Percentiles rank a stretch among this genome's conserved stretches.
phyloP scores from a whole-genome alignment of 305 asterid genomes.

The Solanum hybrid region DNA sequence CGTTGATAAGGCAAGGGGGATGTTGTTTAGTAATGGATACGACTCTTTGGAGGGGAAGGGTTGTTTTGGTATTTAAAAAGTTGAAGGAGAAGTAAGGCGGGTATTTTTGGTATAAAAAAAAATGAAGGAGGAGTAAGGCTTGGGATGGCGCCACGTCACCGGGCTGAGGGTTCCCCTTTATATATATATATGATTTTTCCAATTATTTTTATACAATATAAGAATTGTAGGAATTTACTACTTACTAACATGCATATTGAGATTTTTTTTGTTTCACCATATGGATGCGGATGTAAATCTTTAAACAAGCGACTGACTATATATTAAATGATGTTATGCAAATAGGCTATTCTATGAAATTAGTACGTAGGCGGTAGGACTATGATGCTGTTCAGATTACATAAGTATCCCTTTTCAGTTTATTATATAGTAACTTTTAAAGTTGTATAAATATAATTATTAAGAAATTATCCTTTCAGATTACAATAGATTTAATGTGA shows the following conservation, averaged over 20 bases:
- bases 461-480: background rate
- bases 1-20: too few species aligned
- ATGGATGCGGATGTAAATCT: background rate
- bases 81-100: too few species aligned
- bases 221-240: background rate
- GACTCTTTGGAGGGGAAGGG: too few species aligned
- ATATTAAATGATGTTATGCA: background rate
- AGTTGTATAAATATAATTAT: background rate
- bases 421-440: background rate
- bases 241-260: background rate
- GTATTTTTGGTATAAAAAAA: too few species aligned
- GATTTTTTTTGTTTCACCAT: background rate
- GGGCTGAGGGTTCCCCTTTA: too few species aligned
- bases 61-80: too few species aligned
- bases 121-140: too few species aligned
- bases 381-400: background rate
- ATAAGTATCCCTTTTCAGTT: background rate
- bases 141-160: too few species aligned
- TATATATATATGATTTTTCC: background rate
- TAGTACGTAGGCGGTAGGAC: background rate
- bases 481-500: background rate
- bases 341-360: background rate
- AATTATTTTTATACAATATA: background rate
- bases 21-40: too few species aligned
- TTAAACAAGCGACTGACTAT: background rate